Conservation (phyloP, 495 filamentous ascomycete genomes). For the Neurospora sp. region DNA sequence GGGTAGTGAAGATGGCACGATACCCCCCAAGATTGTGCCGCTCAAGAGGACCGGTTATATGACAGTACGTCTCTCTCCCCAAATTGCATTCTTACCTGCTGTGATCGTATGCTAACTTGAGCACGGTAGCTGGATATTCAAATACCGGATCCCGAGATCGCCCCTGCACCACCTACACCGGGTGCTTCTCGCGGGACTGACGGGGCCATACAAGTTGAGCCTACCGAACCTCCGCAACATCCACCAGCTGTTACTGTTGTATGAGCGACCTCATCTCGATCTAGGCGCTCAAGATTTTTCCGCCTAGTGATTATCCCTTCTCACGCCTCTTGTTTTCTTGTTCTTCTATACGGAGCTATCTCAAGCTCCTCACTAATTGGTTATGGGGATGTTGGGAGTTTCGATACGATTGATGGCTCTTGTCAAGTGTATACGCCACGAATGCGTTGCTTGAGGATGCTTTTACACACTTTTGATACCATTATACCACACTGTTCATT, state of each 20-base stretch:
- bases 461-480: background rate
- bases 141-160: slow-evolving; percentile 28
- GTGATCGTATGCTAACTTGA: slow-evolving; percentile 2
- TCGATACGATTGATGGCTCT: background rate
- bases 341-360: background rate
- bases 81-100: too few relatives aligned
- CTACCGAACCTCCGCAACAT: background rate
- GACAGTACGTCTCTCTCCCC: slow-evolving; percentile 44
- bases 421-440: background rate
- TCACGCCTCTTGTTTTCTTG: background rate
- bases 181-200: slow-evolving; percentile 9
- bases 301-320: background rate
- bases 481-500: background rate
- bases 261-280: background rate
- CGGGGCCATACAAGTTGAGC: slow-evolving; percentile 6
- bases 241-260: background rate
- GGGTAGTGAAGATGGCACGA: slow-evolving; percentile 40
- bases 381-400: background rate
- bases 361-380: background rate
- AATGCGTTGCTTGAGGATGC: background rate
- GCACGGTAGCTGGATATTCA: slow-evolving; percentile 26
- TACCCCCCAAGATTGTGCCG: slow-evolving; percentile 59
- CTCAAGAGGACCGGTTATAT: slow-evolving; percentile 79
- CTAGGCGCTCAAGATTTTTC: background rate
- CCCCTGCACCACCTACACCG: slow-evolving; percentile 20